Evolutionary conservation across 2,329 filamentous ascomycete genomes (phyloP).

Genomic region (Curvularia sp.): DNA sequence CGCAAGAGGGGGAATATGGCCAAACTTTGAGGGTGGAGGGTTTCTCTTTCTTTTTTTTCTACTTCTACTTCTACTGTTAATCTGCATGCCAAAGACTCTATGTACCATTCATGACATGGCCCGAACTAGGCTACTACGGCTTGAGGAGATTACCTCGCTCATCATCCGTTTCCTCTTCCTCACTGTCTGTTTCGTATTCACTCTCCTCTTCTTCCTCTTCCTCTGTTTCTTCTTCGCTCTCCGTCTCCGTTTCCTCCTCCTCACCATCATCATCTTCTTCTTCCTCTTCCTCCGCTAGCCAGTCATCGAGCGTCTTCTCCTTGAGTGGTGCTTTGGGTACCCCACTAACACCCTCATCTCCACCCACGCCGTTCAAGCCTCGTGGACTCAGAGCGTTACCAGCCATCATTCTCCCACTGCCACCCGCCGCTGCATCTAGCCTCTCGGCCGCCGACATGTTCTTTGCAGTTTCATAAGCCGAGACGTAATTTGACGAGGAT

Average conservation of each 20-base stretch:
- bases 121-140: not conserved
- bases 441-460: constrained; percentile 67
- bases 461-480: constrained; percentile 44
- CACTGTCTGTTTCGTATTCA: constrained; percentile 6
- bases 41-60: not conserved
- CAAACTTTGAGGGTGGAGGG: constrained; percentile 32
- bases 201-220: constrained; percentile 55
- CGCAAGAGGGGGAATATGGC: constrained; percentile 46
- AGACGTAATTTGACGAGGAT: constrained; percentile 41
- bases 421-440: constrained; percentile 65
- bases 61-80: not conserved
- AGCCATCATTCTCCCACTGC: constrained; percentile 44
- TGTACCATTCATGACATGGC: not conserved
- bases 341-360: constrained; percentile 17
- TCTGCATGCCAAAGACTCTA: not conserved
- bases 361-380: constrained; percentile 60
- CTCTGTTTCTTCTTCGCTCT: constrained; percentile 69
- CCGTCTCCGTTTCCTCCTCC: constrained; percentile 55
- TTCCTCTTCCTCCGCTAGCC: constrained; percentile 74
- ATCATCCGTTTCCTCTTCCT: constrained; percentile 13
- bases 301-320: constrained; percentile 88
- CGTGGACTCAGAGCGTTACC: constrained; percentile 48
- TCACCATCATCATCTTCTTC: constrained; percentile 59
- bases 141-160: constrained; percentile 47
- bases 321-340: constrained; percentile 49